A percentile compares a stretch with the other conserved stretches of the same genome.
Evolutionary conservation across 2,329 filamentous ascomycete genomes (phyloP).

Genomic region (Lasiodiplodia hormozganensis): DNA sequence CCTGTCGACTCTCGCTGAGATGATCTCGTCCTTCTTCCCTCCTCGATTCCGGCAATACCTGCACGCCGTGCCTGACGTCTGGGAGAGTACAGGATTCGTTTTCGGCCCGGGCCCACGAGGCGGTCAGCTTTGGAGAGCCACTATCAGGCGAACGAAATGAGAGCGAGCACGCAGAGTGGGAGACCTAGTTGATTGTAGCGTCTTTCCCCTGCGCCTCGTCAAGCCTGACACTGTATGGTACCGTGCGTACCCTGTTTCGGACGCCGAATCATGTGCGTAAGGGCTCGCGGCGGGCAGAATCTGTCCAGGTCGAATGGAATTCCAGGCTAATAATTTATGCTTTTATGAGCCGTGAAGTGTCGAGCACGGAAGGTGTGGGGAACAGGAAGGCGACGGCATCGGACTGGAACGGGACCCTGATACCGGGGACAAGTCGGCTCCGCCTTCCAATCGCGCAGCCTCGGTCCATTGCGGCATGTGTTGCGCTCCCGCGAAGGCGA

Average conservation of each 20-base stretch:
- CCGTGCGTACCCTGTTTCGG: background rate
- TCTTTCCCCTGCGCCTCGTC: background rate
- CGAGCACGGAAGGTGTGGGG: background rate
- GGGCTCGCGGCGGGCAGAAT: background rate
- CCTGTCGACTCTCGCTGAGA: background rate
- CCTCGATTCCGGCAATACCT: background rate
- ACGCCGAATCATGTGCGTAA: background rate
- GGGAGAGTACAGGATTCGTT: background rate
- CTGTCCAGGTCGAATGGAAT: background rate
- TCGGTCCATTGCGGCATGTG: conserved; percentile 26
- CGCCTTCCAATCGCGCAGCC: conserved; percentile 19
- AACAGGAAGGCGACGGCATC: background rate
- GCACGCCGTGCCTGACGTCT: background rate
- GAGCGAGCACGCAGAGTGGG: background rate
- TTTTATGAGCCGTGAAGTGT: no score
- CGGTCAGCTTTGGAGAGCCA: background rate
- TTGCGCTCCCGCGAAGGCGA: conserved; percentile 22
- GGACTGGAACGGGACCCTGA: conserved; percentile 20
- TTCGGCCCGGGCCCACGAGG: background rate
- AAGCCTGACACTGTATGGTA: background rate
- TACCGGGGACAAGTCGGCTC: conserved; percentile 14
- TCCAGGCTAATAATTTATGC: background rate
- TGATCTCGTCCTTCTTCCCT: background rate
- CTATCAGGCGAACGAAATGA: background rate
- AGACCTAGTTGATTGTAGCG: background rate